Conservation (phyloP, 768 basidiomycete genomes). For the Clitopilus passeckerianus region DNA sequence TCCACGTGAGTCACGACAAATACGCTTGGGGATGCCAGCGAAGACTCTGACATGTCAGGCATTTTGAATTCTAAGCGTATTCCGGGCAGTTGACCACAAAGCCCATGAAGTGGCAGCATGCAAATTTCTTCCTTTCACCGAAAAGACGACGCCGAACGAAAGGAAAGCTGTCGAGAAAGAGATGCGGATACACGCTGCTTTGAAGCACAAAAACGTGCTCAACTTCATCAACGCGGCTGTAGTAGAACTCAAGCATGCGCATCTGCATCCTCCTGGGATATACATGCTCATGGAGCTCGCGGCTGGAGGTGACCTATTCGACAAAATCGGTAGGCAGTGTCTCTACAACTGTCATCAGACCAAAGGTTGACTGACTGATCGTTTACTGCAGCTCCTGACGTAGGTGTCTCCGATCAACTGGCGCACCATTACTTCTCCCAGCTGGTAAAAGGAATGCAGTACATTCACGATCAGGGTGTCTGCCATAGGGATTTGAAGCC, state of each 20-base stretch:
- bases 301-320: constrained; percentile 92
- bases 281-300: constrained; percentile 95
- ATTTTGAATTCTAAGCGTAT: constrained; percentile 78
- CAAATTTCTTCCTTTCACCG: constrained; percentile 70
- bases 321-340: constrained; percentile 82
- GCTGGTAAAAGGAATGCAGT: constrained; percentile 78
- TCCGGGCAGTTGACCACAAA: constrained; percentile 68
- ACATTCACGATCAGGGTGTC: constrained; percentile 85
- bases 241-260: constrained; percentile 58
- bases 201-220: constrained; percentile 79
- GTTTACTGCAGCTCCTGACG: constrained; percentile 70
- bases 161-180: constrained; percentile 88
- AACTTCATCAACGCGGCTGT: constrained; percentile 78
- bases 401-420: constrained; percentile 80
- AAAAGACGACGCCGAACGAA: constrained; percentile 58
- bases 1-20: constrained; percentile 53
- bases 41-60: neutral
- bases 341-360: neutral
- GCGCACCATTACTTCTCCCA: constrained; percentile 91
- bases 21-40: neutral
- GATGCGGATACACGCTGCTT: constrained; percentile 78
- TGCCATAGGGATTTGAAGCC: constrained; percentile 98
- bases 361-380: neutral
- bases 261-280: constrained; percentile 68
- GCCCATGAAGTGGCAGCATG: constrained; percentile 76